Evolutionary conservation across 805 yeast species (phyloP).

Genomic region (Hanseniaspora meyeri): DNA sequence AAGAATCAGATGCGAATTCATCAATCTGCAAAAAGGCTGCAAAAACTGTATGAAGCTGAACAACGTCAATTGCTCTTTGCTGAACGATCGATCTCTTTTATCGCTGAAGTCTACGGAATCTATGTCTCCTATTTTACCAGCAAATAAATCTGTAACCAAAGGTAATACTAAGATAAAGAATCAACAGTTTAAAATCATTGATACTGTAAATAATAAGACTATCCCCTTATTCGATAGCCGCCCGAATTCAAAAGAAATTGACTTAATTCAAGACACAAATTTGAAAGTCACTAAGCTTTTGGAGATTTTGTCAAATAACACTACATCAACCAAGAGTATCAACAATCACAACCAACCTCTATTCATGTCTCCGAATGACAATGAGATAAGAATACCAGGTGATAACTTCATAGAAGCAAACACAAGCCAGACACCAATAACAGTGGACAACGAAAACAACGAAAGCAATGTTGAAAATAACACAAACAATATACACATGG

Average conservation of each 20-base stretch:
- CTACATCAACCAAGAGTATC: not conserved
- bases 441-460: not conserved
- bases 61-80: not conserved
- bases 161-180: not conserved
- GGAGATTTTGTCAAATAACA: not conserved
- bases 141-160: not conserved
- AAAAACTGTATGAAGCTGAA: slow-evolving; percentile 1
- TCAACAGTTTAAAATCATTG: not conserved
- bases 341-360: slow-evolving; percentile 1
- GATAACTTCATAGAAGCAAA: not conserved
- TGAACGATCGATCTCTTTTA: not conserved
- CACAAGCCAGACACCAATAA: not conserved
- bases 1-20: slow-evolving; percentile 9
- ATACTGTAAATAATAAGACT: not conserved
- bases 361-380: not conserved
- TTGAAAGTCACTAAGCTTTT: slow-evolving; percentile 8
- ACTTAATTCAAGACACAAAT: slow-evolving; percentile 9
- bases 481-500: not conserved
- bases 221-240: not conserved
- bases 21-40: slow-evolving; percentile 1
- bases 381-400: not conserved
- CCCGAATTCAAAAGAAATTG: not conserved
- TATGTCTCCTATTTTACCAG: not conserved
- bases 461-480: not conserved
- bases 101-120: not conserved